Conservation (phyloP, 225 moss, liverwort and hornwort species). For the Neckera pumila region DNA sequence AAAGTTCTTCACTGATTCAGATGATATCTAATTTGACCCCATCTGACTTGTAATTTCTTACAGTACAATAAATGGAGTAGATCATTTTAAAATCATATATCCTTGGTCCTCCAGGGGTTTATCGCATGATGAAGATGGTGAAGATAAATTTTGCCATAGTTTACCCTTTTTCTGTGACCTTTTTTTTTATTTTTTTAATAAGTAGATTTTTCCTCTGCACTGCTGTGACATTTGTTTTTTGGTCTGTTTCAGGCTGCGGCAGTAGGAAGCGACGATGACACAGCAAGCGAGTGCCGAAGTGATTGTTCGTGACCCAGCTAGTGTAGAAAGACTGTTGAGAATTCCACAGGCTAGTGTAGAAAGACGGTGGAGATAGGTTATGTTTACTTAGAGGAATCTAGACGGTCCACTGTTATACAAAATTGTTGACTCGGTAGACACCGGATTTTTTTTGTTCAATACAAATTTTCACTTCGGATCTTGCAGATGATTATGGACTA, state of each 20-base stretch:
- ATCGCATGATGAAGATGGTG: background rate
- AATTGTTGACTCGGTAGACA: background rate
- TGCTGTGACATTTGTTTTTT: background rate
- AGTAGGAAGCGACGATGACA: conserved; percentile 25
- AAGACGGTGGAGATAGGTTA: background rate
- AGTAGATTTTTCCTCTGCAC: background rate
- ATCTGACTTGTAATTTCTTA: background rate
- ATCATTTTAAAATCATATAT: background rate
- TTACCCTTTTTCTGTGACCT: background rate
- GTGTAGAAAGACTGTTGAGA: background rate
- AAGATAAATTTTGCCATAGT: background rate
- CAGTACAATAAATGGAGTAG: background rate
- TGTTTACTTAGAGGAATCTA: background rate
- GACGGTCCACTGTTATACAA: background rate
- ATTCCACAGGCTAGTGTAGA: background rate
- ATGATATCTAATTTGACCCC: background rate
- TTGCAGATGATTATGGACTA: background rate
- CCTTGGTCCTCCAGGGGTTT: background rate
- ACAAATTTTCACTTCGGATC: background rate
- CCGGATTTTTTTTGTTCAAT: background rate
- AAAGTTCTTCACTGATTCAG: background rate
- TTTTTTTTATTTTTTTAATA: background rate
- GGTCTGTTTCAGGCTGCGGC: conserved; percentile 17
- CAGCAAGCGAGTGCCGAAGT: conserved; percentile 20
- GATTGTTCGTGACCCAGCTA: background rate